Base-by-base conservation (phyloP, 768 basidiomycete species). In the Suillus placidus region DNA sequence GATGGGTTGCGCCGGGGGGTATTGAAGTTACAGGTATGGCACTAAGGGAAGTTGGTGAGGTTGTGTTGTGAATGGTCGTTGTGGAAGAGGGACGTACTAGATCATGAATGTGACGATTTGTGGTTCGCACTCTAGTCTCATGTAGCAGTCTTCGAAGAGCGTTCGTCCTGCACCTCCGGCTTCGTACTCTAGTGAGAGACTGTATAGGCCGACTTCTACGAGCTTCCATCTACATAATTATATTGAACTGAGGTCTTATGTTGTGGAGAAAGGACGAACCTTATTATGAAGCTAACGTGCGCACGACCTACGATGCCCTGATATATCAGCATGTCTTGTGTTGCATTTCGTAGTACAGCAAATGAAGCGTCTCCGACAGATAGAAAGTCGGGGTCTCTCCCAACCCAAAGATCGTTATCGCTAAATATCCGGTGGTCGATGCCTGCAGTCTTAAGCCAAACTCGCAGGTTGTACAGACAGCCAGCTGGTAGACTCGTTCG, bases 341-440 rank as follows among this genome's bases (percentile, higher is more conserved):
- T 80, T 35, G 78, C 75, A 43, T 68, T 79, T 67, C 80, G 84
- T 66, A 85, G 73, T 40, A 81, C 73, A 47, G 87, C 85, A 70
- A 87, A 86, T 2, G 84, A 83, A 12, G 85, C 87, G 54, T 89
- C 83, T 23, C 78, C 76, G 51, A 91, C 84, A 2, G 83, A 77
- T 52, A 77, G 73, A 71, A 91, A 90, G 70, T 90, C 87, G 6
- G 86, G 87, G 70, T 91, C 88, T 70, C 80, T 85, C 20, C 86
- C 88, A 14, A 90, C 76, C 87, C 88, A 90, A 34, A 90, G 71
- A 34, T 88, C 86, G 68, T 88, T 86, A 23, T 87, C 86, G 42
- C 83, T 82, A 69, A 91, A 90, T 52, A 90, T 63, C 42, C 87
- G 83, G 66, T 89, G 89, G 64, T 90, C 86, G 43, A 86, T 75